Percentiles rank a stretch among this genome's conserved stretches.
Evolutionary conservation across 768 basidiomycete genomes (phyloP).

Genomic region (Lactifluus subvellereus): DNA sequence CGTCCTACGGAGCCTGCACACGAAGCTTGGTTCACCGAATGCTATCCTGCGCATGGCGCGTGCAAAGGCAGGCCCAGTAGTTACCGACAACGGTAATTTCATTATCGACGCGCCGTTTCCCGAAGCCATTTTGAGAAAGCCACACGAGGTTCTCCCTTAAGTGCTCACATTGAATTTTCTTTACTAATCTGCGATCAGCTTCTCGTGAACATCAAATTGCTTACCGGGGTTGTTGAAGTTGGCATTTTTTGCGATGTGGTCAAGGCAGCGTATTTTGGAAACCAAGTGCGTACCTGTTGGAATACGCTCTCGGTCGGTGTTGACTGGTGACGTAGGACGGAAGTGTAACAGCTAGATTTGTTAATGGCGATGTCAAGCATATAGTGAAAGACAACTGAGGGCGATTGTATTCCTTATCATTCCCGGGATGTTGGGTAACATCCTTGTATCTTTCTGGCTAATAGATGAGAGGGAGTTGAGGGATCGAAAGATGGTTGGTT

Average conservation of each 20-base stretch:
- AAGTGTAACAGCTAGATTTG: conserved; percentile 11
- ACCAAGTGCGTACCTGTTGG: conserved; percentile 45
- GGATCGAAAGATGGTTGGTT: neutral
- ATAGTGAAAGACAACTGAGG: conserved; percentile 7
- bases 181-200: conserved; percentile 42
- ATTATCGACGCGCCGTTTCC: conserved; percentile 94
- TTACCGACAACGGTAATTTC: conserved; percentile 96
- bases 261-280: conserved; percentile 95
- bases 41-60: conserved; percentile 90
- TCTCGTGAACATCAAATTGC: conserved; percentile 77
- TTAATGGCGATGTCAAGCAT: conserved; percentile 3
- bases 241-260: conserved; percentile 94
- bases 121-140: conserved; percentile 46
- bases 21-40: conserved; percentile 52
- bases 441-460: neutral
- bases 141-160: conserved; percentile 54
- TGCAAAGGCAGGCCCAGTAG: conserved; percentile 91
- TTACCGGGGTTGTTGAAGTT: conserved; percentile 98
- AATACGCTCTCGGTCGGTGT: neutral
- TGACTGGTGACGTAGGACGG: conserved; percentile 13
- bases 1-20: conserved; percentile 66
- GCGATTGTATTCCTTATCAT: conserved; percentile 3
- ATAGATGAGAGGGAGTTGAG: neutral
- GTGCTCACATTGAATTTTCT: conserved; percentile 14
- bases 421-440: neutral